Evolutionary conservation across 371 early-diverging fungal species (phyloP).

Genomic region (Actinomucor elegans): DNA sequence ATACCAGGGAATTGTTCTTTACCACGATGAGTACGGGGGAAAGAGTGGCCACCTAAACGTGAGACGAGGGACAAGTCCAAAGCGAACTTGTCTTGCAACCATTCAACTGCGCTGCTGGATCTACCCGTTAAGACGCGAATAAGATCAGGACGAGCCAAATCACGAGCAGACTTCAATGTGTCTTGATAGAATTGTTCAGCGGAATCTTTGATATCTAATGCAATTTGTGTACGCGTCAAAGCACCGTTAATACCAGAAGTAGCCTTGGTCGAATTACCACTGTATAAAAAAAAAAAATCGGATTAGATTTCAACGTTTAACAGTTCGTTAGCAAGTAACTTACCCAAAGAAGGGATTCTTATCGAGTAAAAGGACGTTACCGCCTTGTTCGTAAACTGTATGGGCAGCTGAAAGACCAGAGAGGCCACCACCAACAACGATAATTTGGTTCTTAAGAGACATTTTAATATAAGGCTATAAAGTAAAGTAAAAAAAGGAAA

Average conservation of each 20-base stretch:
- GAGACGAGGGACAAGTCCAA: conserved; percentile 87
- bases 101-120: conserved; percentile 88
- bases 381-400: conserved; percentile 84
- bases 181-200: conserved; percentile 88
- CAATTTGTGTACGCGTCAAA: conserved; percentile 77
- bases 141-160: conserved; percentile 80
- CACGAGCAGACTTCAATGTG: conserved; percentile 86
- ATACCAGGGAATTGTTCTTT: conserved; percentile 93
- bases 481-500: conserved; percentile 1
- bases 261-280: conserved; percentile 95
- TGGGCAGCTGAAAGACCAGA: conserved; percentile 90
- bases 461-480: conserved; percentile 2
- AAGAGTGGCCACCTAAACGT: conserved; percentile 87
- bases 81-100: conserved; percentile 88
- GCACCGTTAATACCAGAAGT: conserved; percentile 97
- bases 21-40: conserved; percentile 94
- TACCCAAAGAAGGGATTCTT: conserved; percentile 89
- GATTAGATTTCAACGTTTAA: no score
- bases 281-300: conserved; percentile 20
- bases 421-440: conserved; percentile 91
- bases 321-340: no score
- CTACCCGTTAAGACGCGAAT: conserved; percentile 86
- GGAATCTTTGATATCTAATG: conserved; percentile 74
- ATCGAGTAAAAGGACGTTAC: conserved; percentile 83
- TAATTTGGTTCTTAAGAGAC: conserved; percentile 63